Evolutionary conservation across 208 protist genomes (phyloP).

Genomic region (Acanthamoeba lugdunensis): DNA sequence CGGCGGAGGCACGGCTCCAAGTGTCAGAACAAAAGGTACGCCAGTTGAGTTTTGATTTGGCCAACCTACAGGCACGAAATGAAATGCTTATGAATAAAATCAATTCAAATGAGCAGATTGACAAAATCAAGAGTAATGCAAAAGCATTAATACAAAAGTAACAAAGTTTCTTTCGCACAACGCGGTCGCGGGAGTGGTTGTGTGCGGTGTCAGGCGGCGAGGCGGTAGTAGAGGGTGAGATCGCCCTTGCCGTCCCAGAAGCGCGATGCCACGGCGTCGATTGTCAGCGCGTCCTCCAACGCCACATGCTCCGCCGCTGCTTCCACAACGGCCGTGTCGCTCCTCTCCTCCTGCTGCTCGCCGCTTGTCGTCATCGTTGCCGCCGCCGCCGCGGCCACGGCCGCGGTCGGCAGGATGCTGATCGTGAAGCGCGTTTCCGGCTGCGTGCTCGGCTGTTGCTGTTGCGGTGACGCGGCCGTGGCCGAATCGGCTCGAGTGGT

Average conservation of each 20-base stretch:
- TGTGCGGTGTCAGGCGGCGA: neutral
- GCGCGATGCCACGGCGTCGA: neutral
- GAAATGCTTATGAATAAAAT: too few relatives aligned
- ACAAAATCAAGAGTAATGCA: too few relatives aligned
- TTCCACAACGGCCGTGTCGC: too few relatives aligned
- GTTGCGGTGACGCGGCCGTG: too few relatives aligned
- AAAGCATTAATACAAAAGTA: too few relatives aligned
- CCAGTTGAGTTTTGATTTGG: too few relatives aligned
- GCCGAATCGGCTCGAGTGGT: neutral
- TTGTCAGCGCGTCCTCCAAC: neutral
- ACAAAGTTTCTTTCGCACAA: too few relatives aligned
- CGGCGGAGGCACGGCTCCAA: too few relatives aligned
- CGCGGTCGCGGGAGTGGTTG: too few relatives aligned
- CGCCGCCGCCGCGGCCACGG: neutral
- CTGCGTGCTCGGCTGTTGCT: neutral
- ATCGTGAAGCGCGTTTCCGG: neutral
- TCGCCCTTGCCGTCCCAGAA: conserved; percentile 37
- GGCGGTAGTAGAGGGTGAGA: conserved; percentile 55
- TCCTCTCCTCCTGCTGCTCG: neutral
- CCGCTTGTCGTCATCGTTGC: neutral
- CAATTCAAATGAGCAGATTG: too few relatives aligned
- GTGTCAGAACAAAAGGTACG: too few relatives aligned
- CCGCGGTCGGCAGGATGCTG: neutral
- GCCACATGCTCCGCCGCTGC: neutral
- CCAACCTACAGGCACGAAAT: too few relatives aligned